A percentile compares a stretch with the other conserved stretches of the same genome.
phyloP scores from a whole-genome alignment of 2,329 filamentous ascomycete genomes.

The Tolypocladium cylindrosporum region DNA sequence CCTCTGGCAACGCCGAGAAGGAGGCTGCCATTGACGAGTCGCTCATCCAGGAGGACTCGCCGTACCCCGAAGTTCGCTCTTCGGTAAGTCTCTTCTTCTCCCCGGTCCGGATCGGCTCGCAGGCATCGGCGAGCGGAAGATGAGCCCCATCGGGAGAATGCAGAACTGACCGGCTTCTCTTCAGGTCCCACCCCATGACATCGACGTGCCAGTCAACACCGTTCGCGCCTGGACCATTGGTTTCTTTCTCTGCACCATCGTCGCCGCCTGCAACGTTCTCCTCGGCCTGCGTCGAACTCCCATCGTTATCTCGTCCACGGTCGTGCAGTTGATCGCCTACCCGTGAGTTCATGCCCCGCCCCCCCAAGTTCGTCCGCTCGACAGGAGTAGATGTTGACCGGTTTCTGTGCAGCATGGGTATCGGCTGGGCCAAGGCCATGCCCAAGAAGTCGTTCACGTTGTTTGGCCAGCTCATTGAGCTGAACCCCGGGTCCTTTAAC shows the following conservation, averaged over 20 bases:
- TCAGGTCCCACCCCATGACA: conserved; percentile 29
- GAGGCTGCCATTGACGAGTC: conserved; percentile 35
- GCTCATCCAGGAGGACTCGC: conserved; percentile 41
- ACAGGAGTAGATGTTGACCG: neutral
- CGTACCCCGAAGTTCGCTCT: conserved; percentile 16
- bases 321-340: conserved; percentile 45
- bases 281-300: conserved; percentile 39
- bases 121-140: neutral
- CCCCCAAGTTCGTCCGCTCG: neutral
- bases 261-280: conserved; percentile 46
- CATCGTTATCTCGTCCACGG: conserved; percentile 41
- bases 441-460: conserved; percentile 19
- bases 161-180: neutral
- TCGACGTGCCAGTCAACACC: conserved; percentile 45
- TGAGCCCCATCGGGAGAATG: neutral
- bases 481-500: conserved; percentile 33
- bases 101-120: neutral
- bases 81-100: conserved; percentile 7
- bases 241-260: conserved; percentile 44
- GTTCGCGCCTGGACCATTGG: conserved; percentile 52
- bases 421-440: conserved; percentile 20
- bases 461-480: conserved; percentile 20
- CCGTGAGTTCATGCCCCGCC: conserved; percentile 19
- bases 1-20: conserved; percentile 32
- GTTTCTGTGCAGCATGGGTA: conserved; percentile 13